Conservation (phyloP, 177 flowering plant genomes). For the Vitis hybrid region DNA sequence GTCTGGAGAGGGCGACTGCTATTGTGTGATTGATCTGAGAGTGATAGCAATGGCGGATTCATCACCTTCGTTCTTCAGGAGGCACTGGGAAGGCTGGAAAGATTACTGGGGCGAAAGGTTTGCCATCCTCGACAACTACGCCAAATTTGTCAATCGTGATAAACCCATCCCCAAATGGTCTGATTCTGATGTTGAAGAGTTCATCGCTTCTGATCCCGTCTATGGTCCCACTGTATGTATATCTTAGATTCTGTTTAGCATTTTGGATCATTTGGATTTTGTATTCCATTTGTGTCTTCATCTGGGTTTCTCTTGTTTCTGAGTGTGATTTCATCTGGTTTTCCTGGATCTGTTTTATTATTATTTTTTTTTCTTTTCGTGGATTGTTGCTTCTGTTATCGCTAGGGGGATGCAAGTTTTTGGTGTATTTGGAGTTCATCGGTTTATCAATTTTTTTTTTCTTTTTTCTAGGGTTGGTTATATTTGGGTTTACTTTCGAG, state of each 20-base stretch:
- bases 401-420: too few relatives aligned
- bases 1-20: too few relatives aligned
- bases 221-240: conserved; percentile 70
- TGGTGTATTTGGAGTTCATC: too few relatives aligned
- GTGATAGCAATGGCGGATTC: too few relatives aligned
- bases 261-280: background rate
- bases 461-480: too few relatives aligned
- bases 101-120: conserved; percentile 63
- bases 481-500: too few relatives aligned
- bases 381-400: background rate
- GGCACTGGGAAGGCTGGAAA: conserved; percentile 57
- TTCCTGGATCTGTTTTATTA: background rate
- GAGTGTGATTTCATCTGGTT: background rate
- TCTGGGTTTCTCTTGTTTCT: conserved; percentile 4
- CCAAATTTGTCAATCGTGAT: conserved; percentile 46
- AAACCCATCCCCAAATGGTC: conserved; percentile 71
- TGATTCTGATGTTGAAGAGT: conserved; percentile 68
- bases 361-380: background rate
- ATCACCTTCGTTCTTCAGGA: conserved; percentile 24
- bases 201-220: conserved; percentile 81
- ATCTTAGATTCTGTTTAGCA: conserved; percentile 3
- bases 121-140: conserved; percentile 46
- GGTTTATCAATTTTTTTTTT: too few relatives aligned
- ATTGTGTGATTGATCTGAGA: too few relatives aligned
- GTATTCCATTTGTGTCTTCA: background rate